Base-by-base conservation (phyloP, 441 rosid species). In the Mallotus repandus region DNA sequence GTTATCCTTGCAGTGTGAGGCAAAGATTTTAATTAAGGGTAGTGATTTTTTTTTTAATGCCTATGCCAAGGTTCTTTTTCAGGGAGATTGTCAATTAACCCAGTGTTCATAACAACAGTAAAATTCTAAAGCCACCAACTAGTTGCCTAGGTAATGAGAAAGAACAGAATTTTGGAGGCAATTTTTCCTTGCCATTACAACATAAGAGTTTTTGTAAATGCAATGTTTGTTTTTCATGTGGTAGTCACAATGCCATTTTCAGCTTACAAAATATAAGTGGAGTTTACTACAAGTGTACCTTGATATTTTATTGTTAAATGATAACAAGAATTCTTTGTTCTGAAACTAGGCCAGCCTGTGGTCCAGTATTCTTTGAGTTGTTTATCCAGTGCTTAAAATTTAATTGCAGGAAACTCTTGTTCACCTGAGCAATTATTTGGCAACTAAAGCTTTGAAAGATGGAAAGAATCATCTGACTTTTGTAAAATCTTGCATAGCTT, bases 401-500 rank as follows among this genome's bases (percentile, higher is more conserved):
- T 72, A 29, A 71, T 76, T 88, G 85, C 89, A 92, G 99, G 98
- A 86, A 73, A 77, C 86, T 77, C 91, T 94, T 58, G 86, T 94
- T 80, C 98, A 87, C 74, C 86, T 91, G 50, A 89, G 97, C 83
- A 92, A 94, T 75, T 75, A 76, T 72, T 82, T 94, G 81, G 97
- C 91, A 65, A 81, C 80, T 14, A 86, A 87, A 82, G 90, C 91
- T 73, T 73, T 88, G 73, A 89, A 87, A 82, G 78, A 81, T 81
- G 88, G 82, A 70, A 79, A 81, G 60, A 84, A 76, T 60, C 82
- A 82, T 68, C 74, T 72, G 22, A 80, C 78, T 72, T 87, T 91
- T 81, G 84, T 86, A 74, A 94, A 84, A 84, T 89, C 98, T 64
- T 92, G 99, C 81, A 73, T 94, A 68, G 91, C 99, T 29, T 94